A percentile compares a stretch with the other conserved stretches of the same genome.
phyloP scores from a whole-genome alignment of 1,284 basidiomycete species.

The Coniophora puteana region DNA sequence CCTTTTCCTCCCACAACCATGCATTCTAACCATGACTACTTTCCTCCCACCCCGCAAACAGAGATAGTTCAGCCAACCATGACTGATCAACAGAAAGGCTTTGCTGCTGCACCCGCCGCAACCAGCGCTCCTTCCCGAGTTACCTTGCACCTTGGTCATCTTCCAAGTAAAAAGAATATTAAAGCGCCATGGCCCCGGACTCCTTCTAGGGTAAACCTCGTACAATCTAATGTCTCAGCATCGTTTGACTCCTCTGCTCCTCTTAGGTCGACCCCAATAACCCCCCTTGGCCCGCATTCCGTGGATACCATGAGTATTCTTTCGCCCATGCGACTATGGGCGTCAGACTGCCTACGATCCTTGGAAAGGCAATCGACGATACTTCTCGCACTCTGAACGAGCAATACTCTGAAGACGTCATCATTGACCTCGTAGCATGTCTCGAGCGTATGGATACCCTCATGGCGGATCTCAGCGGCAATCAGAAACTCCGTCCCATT shows the following conservation, averaged over 20 bases:
- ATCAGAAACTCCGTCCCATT: slow-evolving; percentile 81
- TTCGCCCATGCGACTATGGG: slow-evolving; percentile 96
- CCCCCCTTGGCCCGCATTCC: slow-evolving; percentile 94
- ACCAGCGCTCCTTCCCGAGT: slow-evolving; percentile 50
- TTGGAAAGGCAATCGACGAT: slow-evolving; percentile 96
- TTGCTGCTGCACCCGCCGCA: slow-evolving; percentile 24
- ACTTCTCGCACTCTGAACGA: slow-evolving; percentile 88
- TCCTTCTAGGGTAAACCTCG: slow-evolving; percentile 62
- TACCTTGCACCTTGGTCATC: slow-evolving; percentile 64
- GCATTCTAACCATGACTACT: slow-evolving; percentile 10
- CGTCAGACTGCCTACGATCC: slow-evolving; percentile 89
- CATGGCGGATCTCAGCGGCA: slow-evolving; percentile 78
- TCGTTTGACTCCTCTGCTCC: not conserved
- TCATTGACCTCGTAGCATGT: slow-evolving; percentile 84
- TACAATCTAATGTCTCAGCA: slow-evolving; percentile 10
- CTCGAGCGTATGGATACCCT: slow-evolving; percentile 85
- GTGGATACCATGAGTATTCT: slow-evolving; percentile 95
- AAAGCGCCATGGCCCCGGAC: slow-evolving; percentile 69
- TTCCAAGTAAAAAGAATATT: slow-evolving; percentile 67
- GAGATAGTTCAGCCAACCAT: not conserved
- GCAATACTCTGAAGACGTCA: slow-evolving; percentile 79
- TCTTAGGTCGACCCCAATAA: slow-evolving; percentile 83
- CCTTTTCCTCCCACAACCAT: slow-evolving; percentile 11
- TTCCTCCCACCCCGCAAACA: not conserved
- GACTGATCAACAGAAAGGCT: slow-evolving; percentile 9